phyloP scores from a whole-genome alignment of 495 filamentous ascomycete genomes.

The Penicillium canariense region DNA sequence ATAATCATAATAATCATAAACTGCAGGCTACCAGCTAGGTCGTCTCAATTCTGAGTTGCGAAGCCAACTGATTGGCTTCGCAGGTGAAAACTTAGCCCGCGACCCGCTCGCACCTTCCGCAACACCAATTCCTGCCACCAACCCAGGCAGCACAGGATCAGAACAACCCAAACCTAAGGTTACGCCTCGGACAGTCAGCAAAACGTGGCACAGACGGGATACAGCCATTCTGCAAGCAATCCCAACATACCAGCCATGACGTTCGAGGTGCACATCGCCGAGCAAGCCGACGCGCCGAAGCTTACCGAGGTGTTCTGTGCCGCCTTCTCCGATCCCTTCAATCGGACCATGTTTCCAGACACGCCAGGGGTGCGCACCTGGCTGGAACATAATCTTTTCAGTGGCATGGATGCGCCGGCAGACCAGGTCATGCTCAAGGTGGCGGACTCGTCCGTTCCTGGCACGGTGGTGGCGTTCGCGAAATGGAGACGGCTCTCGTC shows the following conservation, averaged over 20 bases:
- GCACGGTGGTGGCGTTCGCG: constrained; percentile 21
- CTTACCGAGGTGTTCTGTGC: constrained; percentile 21
- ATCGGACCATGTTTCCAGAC: constrained; percentile 26
- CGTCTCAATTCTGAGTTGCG: background rate
- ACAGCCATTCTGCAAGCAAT: too few species aligned
- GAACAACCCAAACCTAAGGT: background rate
- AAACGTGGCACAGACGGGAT: background rate
- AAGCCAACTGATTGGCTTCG: background rate
- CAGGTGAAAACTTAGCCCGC: background rate
- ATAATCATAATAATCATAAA: background rate
- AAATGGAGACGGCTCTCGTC: constrained; percentile 22
- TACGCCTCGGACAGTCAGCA: background rate
- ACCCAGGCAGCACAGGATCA: background rate
- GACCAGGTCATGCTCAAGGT: constrained; percentile 20
- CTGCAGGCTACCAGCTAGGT: too few species aligned
- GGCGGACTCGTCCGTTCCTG: constrained; percentile 9
- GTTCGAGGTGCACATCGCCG: constrained; percentile 14
- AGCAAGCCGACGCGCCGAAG: constrained; percentile 13
- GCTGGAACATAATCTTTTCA: constrained; percentile 9
- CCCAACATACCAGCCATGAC: constrained; percentile 18
- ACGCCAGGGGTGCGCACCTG: constrained; percentile 25
- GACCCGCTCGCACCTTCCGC: background rate
- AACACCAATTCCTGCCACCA: background rate
- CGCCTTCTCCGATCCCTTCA: constrained; percentile 23
- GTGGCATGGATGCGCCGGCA: background rate